Evolutionary conservation across 768 basidiomycete genomes (phyloP).

Genomic region (Kwoniella dejecticola): DNA sequence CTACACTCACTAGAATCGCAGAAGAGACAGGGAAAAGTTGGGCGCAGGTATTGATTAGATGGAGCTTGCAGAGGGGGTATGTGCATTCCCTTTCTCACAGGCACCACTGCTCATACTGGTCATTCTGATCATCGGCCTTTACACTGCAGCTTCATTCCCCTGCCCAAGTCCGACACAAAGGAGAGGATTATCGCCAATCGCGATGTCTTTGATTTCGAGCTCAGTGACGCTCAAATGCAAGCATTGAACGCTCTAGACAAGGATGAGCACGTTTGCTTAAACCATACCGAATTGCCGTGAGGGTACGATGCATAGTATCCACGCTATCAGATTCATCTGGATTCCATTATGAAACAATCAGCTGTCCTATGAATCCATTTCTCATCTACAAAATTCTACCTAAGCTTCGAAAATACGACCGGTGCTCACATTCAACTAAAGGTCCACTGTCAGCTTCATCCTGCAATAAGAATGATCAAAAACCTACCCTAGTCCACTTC

Average conservation of each 20-base stretch:
- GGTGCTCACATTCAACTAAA: slow-evolving; percentile 45
- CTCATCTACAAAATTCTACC: background rate
- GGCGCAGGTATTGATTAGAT: slow-evolving; percentile 59
- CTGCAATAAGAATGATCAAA: background rate
- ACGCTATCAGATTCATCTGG: background rate
- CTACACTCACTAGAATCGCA: slow-evolving; percentile 40
- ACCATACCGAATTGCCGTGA: slow-evolving; percentile 36
- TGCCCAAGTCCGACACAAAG: slow-evolving; percentile 73
- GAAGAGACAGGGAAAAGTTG: slow-evolving; percentile 53
- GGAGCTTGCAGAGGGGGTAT: slow-evolving; percentile 60
- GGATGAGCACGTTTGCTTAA: slow-evolving; percentile 56
- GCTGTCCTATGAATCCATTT: background rate
- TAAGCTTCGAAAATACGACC: slow-evolving; percentile 46
- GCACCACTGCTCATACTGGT: background rate
- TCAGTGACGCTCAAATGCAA: slow-evolving; percentile 68
- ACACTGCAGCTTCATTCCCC: slow-evolving; percentile 80
- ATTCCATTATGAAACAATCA: background rate
- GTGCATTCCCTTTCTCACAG: background rate
- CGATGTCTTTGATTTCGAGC: slow-evolving; percentile 73
- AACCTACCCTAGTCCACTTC: slow-evolving; percentile 52
- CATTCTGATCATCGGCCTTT: too few relatives aligned
- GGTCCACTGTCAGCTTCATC: background rate
- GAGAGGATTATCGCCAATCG: slow-evolving; percentile 60
- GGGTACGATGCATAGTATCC: background rate
- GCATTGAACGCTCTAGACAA: slow-evolving; percentile 70